Evolutionary conservation across 805 yeast genomes (phyloP).

Genomic region (Zygotorulaspora chibaensis): DNA sequence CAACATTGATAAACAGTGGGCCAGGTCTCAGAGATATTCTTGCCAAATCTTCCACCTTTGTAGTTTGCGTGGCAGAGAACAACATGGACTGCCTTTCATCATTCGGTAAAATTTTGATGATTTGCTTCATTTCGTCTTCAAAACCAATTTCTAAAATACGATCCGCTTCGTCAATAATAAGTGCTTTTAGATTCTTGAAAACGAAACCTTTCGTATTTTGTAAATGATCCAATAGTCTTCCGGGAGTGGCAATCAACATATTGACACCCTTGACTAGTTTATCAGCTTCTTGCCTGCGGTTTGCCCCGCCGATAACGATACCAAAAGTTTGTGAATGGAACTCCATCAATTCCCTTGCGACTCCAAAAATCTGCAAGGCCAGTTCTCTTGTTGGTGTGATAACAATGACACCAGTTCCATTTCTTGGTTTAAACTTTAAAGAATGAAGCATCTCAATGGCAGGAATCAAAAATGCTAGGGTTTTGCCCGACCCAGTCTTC

Average conservation of each 20-base stretch:
- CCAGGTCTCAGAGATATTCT: slow-evolving; percentile 93
- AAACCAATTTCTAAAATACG: slow-evolving; percentile 96
- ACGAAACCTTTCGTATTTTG: slow-evolving; percentile 93
- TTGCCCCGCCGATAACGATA: slow-evolving; percentile 97
- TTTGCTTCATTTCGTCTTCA: slow-evolving; percentile 98
- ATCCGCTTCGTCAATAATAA: slow-evolving; percentile 97
- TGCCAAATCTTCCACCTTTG: slow-evolving; percentile 97
- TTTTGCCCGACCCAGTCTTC: slow-evolving; percentile 98
- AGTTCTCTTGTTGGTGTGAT: slow-evolving; percentile 97
- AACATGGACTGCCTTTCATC: slow-evolving; percentile 94
- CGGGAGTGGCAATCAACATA: slow-evolving; percentile 93
- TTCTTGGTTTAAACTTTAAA: slow-evolving; percentile 91
- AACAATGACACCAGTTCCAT: slow-evolving; percentile 95
- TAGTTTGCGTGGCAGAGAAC: slow-evolving; percentile 98
- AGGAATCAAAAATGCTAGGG: slow-evolving; percentile 91
- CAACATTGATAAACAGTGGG: slow-evolving; percentile 91
- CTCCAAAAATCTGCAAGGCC: slow-evolving; percentile 96
- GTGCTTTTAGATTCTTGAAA: slow-evolving; percentile 89
- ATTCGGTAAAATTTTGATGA: slow-evolving; percentile 85
- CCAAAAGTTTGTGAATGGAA: slow-evolving; percentile 91
- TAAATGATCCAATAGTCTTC: slow-evolving; percentile 91
- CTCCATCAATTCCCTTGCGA: slow-evolving; percentile 90
- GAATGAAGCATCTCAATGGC: slow-evolving; percentile 91
- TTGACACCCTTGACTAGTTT: slow-evolving; percentile 92
- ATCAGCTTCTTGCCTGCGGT: slow-evolving; percentile 95